Percentiles rank a stretch among this genome's conserved stretches.
These are phyloP conservation scores for Chaetomium olivaceum DNA, from an alignment of 2,329 filamentous ascomycete species.

Conservation along the genomic window DNA sequence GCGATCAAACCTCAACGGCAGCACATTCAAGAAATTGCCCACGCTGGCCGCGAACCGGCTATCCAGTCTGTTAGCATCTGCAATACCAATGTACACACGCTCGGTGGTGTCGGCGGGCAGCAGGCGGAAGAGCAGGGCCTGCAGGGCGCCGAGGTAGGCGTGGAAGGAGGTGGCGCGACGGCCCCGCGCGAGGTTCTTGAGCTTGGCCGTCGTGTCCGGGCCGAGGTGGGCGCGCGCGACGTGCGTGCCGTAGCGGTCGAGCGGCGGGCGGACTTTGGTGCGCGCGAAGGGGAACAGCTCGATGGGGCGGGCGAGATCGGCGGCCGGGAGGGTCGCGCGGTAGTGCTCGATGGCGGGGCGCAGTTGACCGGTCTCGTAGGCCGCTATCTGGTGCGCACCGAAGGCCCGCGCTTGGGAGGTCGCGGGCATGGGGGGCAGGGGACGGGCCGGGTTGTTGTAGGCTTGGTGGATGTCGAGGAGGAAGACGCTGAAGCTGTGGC, in stretches of 20 bases:
- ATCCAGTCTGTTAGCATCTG: not conserved
- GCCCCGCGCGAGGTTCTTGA: not conserved
- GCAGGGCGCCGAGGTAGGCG: not conserved
- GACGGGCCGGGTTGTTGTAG: not conserved
- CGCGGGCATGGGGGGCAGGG: not conserved
- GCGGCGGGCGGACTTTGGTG: not conserved
- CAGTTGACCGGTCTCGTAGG: not conserved
- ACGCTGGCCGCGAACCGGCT: not conserved
- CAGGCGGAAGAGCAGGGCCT: not conserved
- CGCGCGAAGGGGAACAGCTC: not conserved
- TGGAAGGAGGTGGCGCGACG: not conserved
- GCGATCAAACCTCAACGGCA: not conserved
- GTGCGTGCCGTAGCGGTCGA: not conserved
- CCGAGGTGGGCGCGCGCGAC: not conserved
- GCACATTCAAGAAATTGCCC: not conserved
- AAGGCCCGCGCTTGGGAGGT: not conserved
- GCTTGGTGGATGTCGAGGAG: not conserved
- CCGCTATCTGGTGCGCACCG: not conserved
- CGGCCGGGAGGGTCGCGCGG: not conserved
- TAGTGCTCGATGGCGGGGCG: not conserved
- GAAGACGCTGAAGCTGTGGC: not conserved
- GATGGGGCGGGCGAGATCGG: not conserved
- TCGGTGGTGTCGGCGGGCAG: not conserved
- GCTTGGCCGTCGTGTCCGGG: not conserved
- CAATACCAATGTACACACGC: not conserved